phyloP scores from a whole-genome alignment of 2,329 filamentous ascomycete genomes.

The Cyclaneusma minus region DNA sequence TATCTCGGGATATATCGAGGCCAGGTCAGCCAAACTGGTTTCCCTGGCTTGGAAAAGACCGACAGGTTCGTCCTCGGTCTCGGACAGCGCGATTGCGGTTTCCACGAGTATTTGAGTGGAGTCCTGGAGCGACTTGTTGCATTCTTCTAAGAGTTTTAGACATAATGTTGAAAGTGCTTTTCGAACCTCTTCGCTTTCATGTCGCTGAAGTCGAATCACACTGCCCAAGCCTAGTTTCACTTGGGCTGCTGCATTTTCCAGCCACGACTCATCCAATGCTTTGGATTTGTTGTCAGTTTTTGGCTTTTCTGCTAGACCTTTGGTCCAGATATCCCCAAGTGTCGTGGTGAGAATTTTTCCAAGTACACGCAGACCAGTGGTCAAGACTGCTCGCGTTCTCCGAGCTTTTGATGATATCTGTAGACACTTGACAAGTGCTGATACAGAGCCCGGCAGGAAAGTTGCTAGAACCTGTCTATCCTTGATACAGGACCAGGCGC shows the following conservation, averaged over 20 bases:
- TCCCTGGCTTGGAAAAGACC: constrained; percentile 19
- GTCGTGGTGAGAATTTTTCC: constrained; percentile 36
- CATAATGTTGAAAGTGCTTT: constrained; percentile 56
- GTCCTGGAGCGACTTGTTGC: constrained; percentile 54
- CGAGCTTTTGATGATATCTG: constrained; percentile 51
- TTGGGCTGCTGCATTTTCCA: constrained; percentile 65
- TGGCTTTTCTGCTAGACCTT: constrained; percentile 22
- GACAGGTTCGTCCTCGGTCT: constrained; percentile 27
- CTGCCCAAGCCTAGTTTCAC: constrained; percentile 70
- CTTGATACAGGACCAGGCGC: constrained; percentile 46
- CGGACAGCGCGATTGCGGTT: constrained; percentile 56
- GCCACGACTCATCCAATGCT: constrained; percentile 44
- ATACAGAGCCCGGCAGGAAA: constrained; percentile 80
- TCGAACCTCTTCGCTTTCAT: constrained; percentile 55
- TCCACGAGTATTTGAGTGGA: constrained; percentile 63
- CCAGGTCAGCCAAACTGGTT: constrained; percentile 43
- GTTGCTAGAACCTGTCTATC: constrained; percentile 65
- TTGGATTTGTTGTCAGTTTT: constrained; percentile 17
- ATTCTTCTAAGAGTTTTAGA: constrained; percentile 62
- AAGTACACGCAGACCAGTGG: constrained; percentile 43
- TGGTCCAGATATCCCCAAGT: constrained; percentile 39
- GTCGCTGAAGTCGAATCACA: constrained; percentile 58
- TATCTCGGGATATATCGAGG: constrained; percentile 45
- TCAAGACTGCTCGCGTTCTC: constrained; percentile 46
- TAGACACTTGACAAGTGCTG: constrained; percentile 55